phyloP scores from a whole-genome alignment of 768 basidiomycete genomes.

The Boletus speciosus region DNA sequence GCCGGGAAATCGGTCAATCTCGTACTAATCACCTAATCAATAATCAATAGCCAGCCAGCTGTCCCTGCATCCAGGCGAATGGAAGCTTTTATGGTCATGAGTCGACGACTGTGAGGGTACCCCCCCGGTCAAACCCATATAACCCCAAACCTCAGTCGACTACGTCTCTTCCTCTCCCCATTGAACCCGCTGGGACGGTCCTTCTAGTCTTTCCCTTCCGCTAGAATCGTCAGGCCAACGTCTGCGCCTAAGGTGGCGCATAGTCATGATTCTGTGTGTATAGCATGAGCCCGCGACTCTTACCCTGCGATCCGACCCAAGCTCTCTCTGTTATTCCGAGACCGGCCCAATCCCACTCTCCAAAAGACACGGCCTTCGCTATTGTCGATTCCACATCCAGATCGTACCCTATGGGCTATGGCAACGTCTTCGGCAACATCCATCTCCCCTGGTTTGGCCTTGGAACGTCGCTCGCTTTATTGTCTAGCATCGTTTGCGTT shows the following conservation, averaged over 20 bases:
- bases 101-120: slow-evolving; percentile 18
- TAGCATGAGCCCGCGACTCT: not conserved
- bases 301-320: not conserved
- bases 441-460: not conserved
- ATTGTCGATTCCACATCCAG: not conserved
- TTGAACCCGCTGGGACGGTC: not conserved
- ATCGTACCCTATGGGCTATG: too few relatives aligned
- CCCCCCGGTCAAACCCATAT: not conserved
- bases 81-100: not conserved
- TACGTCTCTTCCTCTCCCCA: not conserved
- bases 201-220: not conserved
- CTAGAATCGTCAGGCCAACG: not conserved
- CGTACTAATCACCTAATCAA: not conserved
- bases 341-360: not conserved
- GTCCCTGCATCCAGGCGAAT: not conserved
- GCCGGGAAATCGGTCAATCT: not conserved
- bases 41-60: not conserved
- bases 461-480: not conserved
- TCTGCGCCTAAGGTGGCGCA: not conserved
- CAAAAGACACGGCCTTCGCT: too few relatives aligned
- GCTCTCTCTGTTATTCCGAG: not conserved
- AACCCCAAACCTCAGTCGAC: not conserved
- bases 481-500: not conserved
- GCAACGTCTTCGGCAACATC: not conserved
- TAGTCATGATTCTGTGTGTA: not conserved